Evolutionary conservation across 257 asterid genomes (phyloP), one percentile per base, ranked within the genome.

Genomic region (Cynanchum wilfordii): DNA sequence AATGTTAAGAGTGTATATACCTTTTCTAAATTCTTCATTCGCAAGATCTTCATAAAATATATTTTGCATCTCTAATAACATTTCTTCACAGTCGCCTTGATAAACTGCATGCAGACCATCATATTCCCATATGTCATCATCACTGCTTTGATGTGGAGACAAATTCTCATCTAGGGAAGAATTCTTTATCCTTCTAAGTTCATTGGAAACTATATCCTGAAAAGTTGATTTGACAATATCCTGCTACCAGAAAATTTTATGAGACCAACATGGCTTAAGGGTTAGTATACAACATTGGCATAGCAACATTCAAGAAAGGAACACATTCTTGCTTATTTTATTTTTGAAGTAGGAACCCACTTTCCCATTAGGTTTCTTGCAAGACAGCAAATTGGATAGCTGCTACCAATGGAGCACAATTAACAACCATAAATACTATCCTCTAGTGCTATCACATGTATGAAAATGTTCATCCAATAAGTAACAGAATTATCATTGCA

Each of bases 51-150:
- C 96, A 74, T 92, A 95, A 82, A 95, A 92, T 77, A 95, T 85
- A 66, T 87, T 87, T 78, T 92, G 97, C 97, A 92, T 90, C 80
- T 90, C 92, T 73, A 95, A 36, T 76, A 95, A 70, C 73, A 95
- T 86, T 81, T 95, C 93, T 82, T 95, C 98, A 52, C 92, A 87
- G 79, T 87, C 95, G 15, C 95, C 97, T 79, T 84, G 87, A 81
- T 80, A 83, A 81, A 86, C 88, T 24, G 89, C 75, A 71, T 81
- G 87, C 72, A 86, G 83, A 69, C 97, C 94, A 74, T 92, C 88
- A 83, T 90, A 92, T 78, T 95, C 96, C 98, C 98, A 95, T 82
- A 95, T 81, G 83, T 84, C 81, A 84, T 92, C 93, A 77, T 85
- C 91, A 72, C 67, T 54, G 49, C 73, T 78, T 33, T 79, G 73